phyloP scores from a whole-genome alignment of 129 eudicot species.

The Flaveria linearis region DNA sequence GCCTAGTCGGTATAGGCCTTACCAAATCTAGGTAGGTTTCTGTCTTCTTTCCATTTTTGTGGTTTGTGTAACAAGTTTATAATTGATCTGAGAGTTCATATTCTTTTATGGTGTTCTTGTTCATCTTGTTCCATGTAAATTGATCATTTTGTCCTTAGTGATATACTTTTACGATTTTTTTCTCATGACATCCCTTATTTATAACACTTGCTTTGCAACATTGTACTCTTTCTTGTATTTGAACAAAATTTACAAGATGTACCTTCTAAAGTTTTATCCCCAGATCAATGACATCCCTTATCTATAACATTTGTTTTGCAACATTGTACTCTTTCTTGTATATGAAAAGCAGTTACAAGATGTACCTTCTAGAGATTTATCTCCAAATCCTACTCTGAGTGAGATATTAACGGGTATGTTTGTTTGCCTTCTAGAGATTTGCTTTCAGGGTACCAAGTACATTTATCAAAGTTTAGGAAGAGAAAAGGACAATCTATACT shows the following conservation, averaged over 20 bases:
- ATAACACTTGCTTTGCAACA: neutral
- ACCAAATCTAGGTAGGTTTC: slow-evolving; percentile 19
- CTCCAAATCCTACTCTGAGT: too few relatives aligned
- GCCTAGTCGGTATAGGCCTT: neutral
- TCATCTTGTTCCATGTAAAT: slow-evolving; percentile 2
- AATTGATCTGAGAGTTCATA: slow-evolving; percentile 25
- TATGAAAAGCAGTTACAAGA: neutral
- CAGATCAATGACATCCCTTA: too few relatives aligned
- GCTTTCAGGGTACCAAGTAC: neutral
- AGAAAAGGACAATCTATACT: neutral
- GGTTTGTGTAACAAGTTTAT: slow-evolving; percentile 22
- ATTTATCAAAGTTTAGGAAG: neutral
- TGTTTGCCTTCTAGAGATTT: neutral
- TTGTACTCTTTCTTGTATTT: neutral
- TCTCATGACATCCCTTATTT: neutral
- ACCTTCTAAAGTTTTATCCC: neutral
- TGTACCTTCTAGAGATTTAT: neutral
- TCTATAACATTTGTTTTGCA: neutral
- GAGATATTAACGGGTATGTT: too few relatives aligned
- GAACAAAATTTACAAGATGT: neutral
- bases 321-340: neutral
- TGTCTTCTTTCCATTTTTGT: slow-evolving; percentile 6
- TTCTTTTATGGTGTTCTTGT: slow-evolving; percentile 19
- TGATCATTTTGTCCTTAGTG: neutral
- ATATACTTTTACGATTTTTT: neutral